Base-by-base conservation (phyloP, 2,329 filamentous ascomycete species). In the Curvularia hawaiiensis region DNA sequence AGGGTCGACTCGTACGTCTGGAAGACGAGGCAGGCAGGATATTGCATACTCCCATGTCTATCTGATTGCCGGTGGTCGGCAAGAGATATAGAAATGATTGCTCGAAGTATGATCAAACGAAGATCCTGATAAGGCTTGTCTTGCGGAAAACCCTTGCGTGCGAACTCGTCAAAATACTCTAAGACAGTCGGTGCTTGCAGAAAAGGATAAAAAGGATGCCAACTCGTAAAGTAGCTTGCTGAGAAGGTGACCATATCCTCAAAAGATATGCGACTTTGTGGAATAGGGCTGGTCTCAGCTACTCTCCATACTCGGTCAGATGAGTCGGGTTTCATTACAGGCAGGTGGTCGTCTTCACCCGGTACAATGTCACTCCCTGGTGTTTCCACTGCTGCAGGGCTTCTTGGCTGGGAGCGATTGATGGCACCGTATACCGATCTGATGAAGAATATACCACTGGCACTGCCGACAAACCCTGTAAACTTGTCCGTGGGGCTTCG, bases 361-460 rank as follows among this genome's bases (percentile, higher is more conserved):
- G 84, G 84, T 3, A 86, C 83, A 9, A 84, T 76, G 55, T 78
- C 78, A 63, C 64, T 71, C 16, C 60, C 67, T 8, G 69, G 65
- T 16, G 68, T 68, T 28, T 65, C 62, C 14, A 56, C 56, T 4
- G 70, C 71, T 38, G 50, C 16, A 28, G 50, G 43, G 8, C 50
- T 10, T 7, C 44, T 39, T 52, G 59, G 55, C 54, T 74, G 58
- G 51, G 70, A 66, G 35, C 71, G 62, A 50, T 72, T 70, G 30
- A 86, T 76, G 1, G 82, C 78, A 31, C 80, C 72, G 41, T 84
- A 84, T 1, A 86, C 84, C 20, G 81, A 80, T 6, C 82, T 79
- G 33, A 86, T 82, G 63, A 86, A 86, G 63, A 85, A 80, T n/a
- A 86, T 85, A 1, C 84, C 84, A 58, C 83, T 85, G 16, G 82